Base-by-base conservation (phyloP, 805 yeast genomes). In the Ogataea naganishii region DNA sequence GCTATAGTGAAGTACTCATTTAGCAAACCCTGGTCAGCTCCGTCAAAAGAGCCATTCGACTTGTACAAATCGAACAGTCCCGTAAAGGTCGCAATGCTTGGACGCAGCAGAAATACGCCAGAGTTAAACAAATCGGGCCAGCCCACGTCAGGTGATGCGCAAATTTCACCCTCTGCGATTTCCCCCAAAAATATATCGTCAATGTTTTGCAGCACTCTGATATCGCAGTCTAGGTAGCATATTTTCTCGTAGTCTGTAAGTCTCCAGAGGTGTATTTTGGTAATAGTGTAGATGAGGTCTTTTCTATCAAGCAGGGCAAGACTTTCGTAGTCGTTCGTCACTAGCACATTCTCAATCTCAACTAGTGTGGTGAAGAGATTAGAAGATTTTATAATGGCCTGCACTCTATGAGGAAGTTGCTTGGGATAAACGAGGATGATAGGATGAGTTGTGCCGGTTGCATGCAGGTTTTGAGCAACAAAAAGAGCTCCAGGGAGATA, bases 61-160 rank as follows among this genome's bases (percentile, higher is more conserved):
- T 31, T 19, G 27, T 58, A 49, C 19, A 53, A 52, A 3, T 38
- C 27, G 17, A 50, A 36, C 27, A 85, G 60, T 19, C 58, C 55
- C 4, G 50, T 36, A 40, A 60, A 76, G 14, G 62, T 65, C 0
- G 40, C 36, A 2, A 38, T 23, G 40, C 62, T 58, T 4, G 94
- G 94, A 20, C 63, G 61, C 17, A 75, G 49, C 4, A 75, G 60
- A 45, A 84, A 62, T 14, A 84, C 72, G 4, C 95, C 95, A 19
- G 86, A 72, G 53, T 85, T 84, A 61, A 85, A 85, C 44, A 80
- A 66, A 57, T 85, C 95, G 0, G 95, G 95, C 82, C 94, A 85
- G 10, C 95, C 94, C n/a, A 73, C 63, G 56, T 85, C 95, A 0
- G 94, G 81, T 11, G 78, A 61, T 1, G 92, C 88, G 22, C 60